A percentile compares a stretch with the other conserved stretches of the same genome.
These are phyloP conservation scores for Colletotrichum spinosum DNA, from an alignment of 2,329 filamentous ascomycete genomes.

Conservation along the genomic window DNA sequence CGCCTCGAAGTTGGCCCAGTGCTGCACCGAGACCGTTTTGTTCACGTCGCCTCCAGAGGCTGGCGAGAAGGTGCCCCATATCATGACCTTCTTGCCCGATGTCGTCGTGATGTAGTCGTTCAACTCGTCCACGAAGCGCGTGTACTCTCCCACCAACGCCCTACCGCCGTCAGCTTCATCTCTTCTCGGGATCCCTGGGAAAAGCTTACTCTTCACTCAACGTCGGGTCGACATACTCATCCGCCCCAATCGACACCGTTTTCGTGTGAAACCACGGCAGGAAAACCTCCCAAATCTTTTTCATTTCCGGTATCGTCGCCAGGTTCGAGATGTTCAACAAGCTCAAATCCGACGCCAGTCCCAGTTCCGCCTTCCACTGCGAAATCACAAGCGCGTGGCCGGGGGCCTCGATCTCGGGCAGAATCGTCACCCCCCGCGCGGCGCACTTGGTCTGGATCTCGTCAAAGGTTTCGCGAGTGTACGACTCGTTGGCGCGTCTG, in stretches of 20 bases:
- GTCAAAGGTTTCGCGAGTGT: constrained; percentile 62
- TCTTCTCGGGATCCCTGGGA: too few species aligned
- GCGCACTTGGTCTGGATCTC: constrained; percentile 64
- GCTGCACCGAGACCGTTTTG: constrained; percentile 46
- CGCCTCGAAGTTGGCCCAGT: constrained; percentile 46
- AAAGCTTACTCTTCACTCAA: constrained; percentile 43
- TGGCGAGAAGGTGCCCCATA: constrained; percentile 61
- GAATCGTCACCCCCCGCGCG: constrained; percentile 65
- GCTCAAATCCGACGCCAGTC: constrained; percentile 57
- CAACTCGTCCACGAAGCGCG: constrained; percentile 57
- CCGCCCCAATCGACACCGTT: constrained; percentile 66
- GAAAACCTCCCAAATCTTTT: constrained; percentile 64
- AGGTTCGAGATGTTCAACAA: constrained; percentile 59
- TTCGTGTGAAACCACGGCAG: constrained; percentile 67
- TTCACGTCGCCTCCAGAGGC: constrained; percentile 28
- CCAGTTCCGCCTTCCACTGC: constrained; percentile 70
- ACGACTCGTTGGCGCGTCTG: constrained; percentile 65
- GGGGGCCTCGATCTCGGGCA: constrained; percentile 71
- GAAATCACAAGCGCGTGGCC: constrained; percentile 67
- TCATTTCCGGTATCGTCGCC: constrained; percentile 62
- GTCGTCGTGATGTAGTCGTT: constrained; percentile 46
- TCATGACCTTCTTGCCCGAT: constrained; percentile 57
- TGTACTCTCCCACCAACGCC: constrained; percentile 60
- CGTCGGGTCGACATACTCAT: constrained; percentile 60
- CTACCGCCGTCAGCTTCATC: neutral